phyloP scores from a whole-genome alignment of 164 flowering plant species.

The Vitis riparia region DNA sequence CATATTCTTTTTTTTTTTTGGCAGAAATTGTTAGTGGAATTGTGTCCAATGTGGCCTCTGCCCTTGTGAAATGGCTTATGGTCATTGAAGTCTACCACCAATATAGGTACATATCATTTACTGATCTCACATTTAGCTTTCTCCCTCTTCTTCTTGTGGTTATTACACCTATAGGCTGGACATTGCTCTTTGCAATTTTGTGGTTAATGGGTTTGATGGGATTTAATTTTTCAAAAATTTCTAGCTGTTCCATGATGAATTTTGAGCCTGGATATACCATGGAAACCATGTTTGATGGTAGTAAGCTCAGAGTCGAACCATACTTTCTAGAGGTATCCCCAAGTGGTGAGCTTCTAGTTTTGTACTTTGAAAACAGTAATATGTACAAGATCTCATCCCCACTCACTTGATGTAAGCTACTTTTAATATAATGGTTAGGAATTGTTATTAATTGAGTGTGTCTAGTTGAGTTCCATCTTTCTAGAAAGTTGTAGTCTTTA shows the following conservation, averaged over 20 bases:
- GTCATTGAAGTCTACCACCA: conserved; percentile 48
- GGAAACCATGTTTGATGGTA: conserved; percentile 73
- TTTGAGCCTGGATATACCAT: conserved; percentile 67
- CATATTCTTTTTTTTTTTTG: neutral
- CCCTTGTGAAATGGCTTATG: conserved; percentile 57
- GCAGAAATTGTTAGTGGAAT: conserved; percentile 53
- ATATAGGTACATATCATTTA: conserved; percentile 28
- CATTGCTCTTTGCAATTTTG: conserved; percentile 11
- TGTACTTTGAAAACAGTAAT: conserved; percentile 67
- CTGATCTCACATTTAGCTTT: conserved; percentile 6
- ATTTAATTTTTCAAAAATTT: conserved; percentile 30
- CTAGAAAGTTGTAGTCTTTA: neutral
- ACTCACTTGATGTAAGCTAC: conserved; percentile 49
- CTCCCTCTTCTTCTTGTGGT: neutral
- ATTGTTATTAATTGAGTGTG: neutral
- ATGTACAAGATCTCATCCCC: conserved; percentile 58
- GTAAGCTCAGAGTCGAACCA: conserved; percentile 64
- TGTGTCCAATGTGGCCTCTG: conserved; percentile 55
- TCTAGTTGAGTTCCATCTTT: neutral
- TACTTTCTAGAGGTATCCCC: conserved; percentile 45
- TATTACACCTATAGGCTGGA: neutral
- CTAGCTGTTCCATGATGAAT: conserved; percentile 61
- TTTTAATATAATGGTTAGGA: neutral
- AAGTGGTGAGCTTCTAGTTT: conserved; percentile 51
- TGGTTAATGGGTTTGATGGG: conserved; percentile 6